A percentile compares a stretch with the other conserved stretches of the same genome.
These are phyloP conservation scores for Saraca asoca DNA, from an alignment of 331 rosid genomes.

Conservation along the genomic window DNA sequence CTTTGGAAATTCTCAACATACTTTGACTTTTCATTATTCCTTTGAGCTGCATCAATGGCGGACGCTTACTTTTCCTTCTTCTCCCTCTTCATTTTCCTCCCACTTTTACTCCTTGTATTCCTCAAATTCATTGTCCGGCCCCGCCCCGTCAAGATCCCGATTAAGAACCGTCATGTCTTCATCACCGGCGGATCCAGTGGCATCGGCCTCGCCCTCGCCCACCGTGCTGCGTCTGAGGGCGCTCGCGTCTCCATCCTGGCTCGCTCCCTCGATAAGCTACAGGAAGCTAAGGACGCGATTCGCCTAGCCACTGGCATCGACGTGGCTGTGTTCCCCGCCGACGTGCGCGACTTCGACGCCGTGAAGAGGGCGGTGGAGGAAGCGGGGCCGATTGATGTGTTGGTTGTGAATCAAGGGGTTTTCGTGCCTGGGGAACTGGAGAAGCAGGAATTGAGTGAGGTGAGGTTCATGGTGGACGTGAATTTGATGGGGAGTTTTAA, in stretches of 20 bases:
- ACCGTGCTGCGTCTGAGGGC: conserved; percentile 71
- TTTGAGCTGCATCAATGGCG: conserved; percentile 43
- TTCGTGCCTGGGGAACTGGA: conserved; percentile 72
- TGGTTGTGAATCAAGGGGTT: conserved; percentile 81
- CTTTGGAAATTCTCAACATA: too few relatives aligned
- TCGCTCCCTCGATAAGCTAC: conserved; percentile 63
- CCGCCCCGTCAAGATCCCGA: conserved; percentile 57
- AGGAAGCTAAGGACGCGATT: conserved; percentile 63
- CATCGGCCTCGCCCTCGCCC: conserved; percentile 88
- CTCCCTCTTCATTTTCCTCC: conserved; percentile 44
- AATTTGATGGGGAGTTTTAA: conserved; percentile 77
- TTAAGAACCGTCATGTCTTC: conserved; percentile 88
- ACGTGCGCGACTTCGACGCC: conserved; percentile 72
- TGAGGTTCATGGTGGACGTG: conserved; percentile 79
- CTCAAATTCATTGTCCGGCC: conserved; percentile 69
- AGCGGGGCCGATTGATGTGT: conserved; percentile 76
- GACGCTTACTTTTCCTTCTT: conserved; percentile 38
- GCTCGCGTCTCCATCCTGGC: conserved; percentile 87
- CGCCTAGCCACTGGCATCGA: conserved; percentile 73
- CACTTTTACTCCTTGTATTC: conserved; percentile 46
- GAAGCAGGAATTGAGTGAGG: conserved; percentile 72
- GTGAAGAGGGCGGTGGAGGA: conserved; percentile 55
- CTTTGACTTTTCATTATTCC: too few relatives aligned
- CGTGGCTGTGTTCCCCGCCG: conserved; percentile 63
- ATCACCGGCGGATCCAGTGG: conserved; percentile 96